Evolutionary conservation across 108 stramenopile genomes (phyloP).

Genomic region (Aurantiochytrium sp.): DNA sequence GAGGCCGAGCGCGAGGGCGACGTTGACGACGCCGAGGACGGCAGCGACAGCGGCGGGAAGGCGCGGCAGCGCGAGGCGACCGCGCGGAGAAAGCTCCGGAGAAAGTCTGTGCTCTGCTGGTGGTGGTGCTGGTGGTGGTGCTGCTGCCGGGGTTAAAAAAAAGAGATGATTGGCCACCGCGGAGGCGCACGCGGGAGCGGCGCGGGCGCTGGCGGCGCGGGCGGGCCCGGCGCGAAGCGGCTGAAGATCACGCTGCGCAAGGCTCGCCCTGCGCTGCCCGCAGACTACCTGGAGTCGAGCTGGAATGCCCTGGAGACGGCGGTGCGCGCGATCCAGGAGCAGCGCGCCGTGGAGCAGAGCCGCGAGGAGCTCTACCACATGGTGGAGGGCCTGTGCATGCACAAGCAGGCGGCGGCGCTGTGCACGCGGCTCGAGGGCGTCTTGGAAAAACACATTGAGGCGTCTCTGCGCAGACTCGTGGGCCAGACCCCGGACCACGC

Average conservation of each 20-base stretch:
- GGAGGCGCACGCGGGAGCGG: neutral
- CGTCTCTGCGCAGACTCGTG: neutral
- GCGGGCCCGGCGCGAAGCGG: neutral
- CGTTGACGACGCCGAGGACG: too few species aligned
- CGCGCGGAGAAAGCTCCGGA: too few species aligned
- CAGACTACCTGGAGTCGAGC: neutral
- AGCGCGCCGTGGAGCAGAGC: conserved; percentile 34
- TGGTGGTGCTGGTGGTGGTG: too few species aligned
- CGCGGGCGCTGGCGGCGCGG: neutral
- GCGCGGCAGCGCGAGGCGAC: too few species aligned
- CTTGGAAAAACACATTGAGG: conserved; percentile 29
- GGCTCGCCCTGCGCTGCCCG: neutral
- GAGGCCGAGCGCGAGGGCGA: too few species aligned
- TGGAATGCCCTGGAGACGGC: conserved; percentile 20
- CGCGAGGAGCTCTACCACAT: conserved; percentile 52
- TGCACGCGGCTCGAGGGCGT: conserved; percentile 34
- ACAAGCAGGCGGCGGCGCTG: conserved; percentile 44
- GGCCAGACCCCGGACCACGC: neutral
- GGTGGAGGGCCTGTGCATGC: conserved; percentile 56
- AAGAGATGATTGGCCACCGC: too few species aligned
- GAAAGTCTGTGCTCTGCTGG: too few species aligned
- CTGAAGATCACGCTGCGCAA: neutral
- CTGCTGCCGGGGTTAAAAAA: too few species aligned
- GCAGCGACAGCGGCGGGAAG: too few species aligned
- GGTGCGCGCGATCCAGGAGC: conserved; percentile 37